Conservation (phyloP, 495 filamentous ascomycete species). For the Rhypophila decipiens region DNA sequence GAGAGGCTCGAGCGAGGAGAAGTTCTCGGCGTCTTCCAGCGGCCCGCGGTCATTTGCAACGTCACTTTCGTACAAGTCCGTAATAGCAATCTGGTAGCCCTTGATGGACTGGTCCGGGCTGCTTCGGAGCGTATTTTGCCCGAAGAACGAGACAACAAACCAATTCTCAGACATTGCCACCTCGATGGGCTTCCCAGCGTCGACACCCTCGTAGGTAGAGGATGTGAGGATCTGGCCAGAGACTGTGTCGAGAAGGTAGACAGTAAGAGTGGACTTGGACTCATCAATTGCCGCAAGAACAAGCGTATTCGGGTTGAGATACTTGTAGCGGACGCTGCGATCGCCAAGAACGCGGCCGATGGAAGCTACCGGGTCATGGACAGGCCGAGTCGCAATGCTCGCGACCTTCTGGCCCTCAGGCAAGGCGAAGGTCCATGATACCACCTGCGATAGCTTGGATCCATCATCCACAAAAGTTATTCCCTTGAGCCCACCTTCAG, state of each 20-base stretch:
- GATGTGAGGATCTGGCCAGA: conserved; percentile 74
- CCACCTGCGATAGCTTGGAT: conserved; percentile 38
- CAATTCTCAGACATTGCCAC: conserved; percentile 88
- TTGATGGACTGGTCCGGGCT: conserved; percentile 52
- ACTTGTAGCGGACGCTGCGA: conserved; percentile 92
- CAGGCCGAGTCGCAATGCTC: conserved; percentile 57
- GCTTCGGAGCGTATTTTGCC: conserved; percentile 46
- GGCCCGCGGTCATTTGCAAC: conserved; percentile 79
- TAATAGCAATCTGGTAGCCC: conserved; percentile 81
- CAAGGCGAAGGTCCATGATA: conserved; percentile 72
- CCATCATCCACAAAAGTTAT: conserved; percentile 41
- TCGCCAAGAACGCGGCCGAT: conserved; percentile 91
- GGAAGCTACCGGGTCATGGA: conserved; percentile 84
- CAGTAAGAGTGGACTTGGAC: conserved; percentile 47
- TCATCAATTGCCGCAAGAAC: conserved; percentile 67
- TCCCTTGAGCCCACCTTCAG: conserved; percentile 57
- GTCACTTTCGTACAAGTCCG: conserved; percentile 84
- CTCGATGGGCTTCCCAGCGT: conserved; percentile 65
- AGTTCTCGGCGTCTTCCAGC: conserved; percentile 60
- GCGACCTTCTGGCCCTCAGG: conserved; percentile 60
- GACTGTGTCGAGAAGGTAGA: conserved; percentile 82
- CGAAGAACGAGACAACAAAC: conserved; percentile 86
- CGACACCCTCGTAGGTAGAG: conserved; percentile 63
- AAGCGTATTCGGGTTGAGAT: conserved; percentile 81
- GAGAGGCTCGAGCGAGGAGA: conserved; percentile 60